Evolutionary conservation across 129 eudicot genomes (phyloP), one percentile per base, ranked within the genome.

Genomic region (Flaveria trinervia): DNA sequence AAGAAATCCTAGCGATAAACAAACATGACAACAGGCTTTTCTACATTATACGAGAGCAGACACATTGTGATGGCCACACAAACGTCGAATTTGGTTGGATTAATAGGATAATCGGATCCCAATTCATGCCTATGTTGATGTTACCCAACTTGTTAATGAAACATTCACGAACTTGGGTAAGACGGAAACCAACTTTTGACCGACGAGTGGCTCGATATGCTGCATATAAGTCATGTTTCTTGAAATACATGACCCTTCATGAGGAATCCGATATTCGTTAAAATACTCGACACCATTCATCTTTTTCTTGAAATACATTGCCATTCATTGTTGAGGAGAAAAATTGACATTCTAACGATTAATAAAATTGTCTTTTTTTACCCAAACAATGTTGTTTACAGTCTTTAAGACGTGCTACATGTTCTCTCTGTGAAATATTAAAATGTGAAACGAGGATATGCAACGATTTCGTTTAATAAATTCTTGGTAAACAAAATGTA

Each of bases 1-100:
- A 73, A 84, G 68, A 25, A 93, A 85, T 3, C 81, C 87, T 1
- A 93, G 71, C 87, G 86, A 72, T 93, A 90, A 22, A 93, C 85
- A 75, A 90, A 93, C 60, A 85, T 91, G 76, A 85, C 84, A 23
- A 96, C 98, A 0, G 93, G 98, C 67, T 84, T 85, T 59, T 85
- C 85, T 9, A 91, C 89, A 74, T 81, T 79, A 33, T 88, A 82
- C 18, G 97, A 83, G 82, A 57, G 87, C 87, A 41, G 89, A 82
- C 46, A 87, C 70, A 59, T 87, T 86, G 41, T 93, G 97, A 81
- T 93, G 17, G 91, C 83, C 41, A 93, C 75, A 39, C 77, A 90
- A 23, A 81, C 83, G 17, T 86, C 81, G 61, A 92, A 81, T 54
- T 75, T 73, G 13, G 70, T 77, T 61, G 76, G 86, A 17, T 70